A percentile compares a stretch with the other conserved stretches of the same genome.
Evolutionary conservation across 352 stramenopile species (phyloP).

Genomic region (Phytophthora cajani): DNA sequence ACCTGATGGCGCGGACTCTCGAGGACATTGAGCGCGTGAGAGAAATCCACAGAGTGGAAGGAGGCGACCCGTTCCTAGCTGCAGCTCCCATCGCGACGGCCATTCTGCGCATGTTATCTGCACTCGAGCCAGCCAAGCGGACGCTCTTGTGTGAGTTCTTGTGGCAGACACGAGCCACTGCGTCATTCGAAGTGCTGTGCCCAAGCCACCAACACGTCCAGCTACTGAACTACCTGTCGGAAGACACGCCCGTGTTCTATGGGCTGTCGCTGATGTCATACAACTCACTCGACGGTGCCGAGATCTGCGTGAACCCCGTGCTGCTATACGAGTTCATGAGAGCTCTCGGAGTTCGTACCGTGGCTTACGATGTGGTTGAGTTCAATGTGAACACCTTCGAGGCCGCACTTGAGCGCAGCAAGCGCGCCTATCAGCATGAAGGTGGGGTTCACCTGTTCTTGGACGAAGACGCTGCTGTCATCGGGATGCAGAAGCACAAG

Average conservation of each 20-base stretch:
- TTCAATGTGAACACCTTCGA: conserved; percentile 47
- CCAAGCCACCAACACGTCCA: conserved; percentile 81
- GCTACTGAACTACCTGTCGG: conserved; percentile 63
- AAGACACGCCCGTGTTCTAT: conserved; percentile 86
- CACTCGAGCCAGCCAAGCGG: conserved; percentile 46
- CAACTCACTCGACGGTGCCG: conserved; percentile 38
- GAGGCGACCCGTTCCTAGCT: conserved; percentile 57
- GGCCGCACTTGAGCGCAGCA: conserved; percentile 48
- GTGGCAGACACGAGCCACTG: conserved; percentile 77
- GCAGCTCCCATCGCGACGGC: conserved; percentile 59
- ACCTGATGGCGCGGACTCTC: conserved; percentile 57
- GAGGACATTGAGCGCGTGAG: conserved; percentile 57
- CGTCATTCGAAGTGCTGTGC: conserved; percentile 83
- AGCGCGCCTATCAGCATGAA: conserved; percentile 68
- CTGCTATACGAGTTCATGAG: conserved; percentile 69
- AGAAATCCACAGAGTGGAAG: conserved; percentile 18
- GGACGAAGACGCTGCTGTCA: conserved; percentile 61
- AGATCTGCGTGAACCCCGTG: conserved; percentile 84
- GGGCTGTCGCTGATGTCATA: conserved; percentile 67
- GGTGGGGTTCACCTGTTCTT: conserved; percentile 80
- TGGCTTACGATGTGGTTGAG: conserved; percentile 59
- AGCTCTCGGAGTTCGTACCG: conserved; percentile 61
- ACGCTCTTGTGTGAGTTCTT: conserved; percentile 71
- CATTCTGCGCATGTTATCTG: conserved; percentile 45
- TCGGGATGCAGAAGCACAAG: conserved; percentile 87